These are phyloP conservation scores for Beauveria australis DNA, from an alignment of 2,329 filamentous ascomycete genomes.

Conservation along the genomic window DNA sequence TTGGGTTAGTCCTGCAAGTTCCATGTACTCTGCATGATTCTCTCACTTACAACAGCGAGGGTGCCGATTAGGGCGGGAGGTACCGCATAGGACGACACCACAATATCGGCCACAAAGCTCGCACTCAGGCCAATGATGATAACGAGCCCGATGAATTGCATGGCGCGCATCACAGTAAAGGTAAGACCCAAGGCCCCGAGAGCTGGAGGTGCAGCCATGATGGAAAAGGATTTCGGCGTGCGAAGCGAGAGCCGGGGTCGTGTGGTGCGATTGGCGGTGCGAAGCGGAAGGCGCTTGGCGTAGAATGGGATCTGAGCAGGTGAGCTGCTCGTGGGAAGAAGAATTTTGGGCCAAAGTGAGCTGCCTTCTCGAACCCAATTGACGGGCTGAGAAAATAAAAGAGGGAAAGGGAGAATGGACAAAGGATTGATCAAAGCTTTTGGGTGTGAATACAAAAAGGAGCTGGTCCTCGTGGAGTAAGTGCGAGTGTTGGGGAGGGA, in stretches of 20 bases:
- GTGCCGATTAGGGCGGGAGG: conserved; percentile 70
- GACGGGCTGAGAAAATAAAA: background rate
- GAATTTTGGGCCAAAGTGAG: conserved; percentile 23
- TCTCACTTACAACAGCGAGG: conserved; percentile 62
- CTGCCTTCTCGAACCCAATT: background rate
- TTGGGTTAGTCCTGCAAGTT: background rate
- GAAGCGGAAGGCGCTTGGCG: conserved; percentile 33
- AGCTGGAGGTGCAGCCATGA: conserved; percentile 40
- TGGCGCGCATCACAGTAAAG: conserved; percentile 64
- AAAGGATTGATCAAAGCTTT: background rate
- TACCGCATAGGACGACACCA: conserved; percentile 54
- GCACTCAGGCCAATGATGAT: conserved; percentile 71
- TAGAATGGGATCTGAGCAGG: conserved; percentile 29
- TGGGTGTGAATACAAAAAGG: background rate
- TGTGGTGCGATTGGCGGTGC: conserved; percentile 29
- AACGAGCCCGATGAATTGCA: conserved; percentile 65
- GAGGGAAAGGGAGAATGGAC: background rate
- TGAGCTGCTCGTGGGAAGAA: conserved; percentile 22
- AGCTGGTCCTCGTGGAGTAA: background rate
- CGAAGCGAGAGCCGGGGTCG: conserved; percentile 35
- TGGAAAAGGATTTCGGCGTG: conserved; percentile 25
- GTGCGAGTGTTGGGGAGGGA: background rate
- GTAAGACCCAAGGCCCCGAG: conserved; percentile 69
- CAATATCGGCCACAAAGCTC: conserved; percentile 75
- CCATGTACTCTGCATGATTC: background rate